phyloP scores from a whole-genome alignment of 2,329 filamentous ascomycete genomes.

The Acrodontium crateriforme region DNA sequence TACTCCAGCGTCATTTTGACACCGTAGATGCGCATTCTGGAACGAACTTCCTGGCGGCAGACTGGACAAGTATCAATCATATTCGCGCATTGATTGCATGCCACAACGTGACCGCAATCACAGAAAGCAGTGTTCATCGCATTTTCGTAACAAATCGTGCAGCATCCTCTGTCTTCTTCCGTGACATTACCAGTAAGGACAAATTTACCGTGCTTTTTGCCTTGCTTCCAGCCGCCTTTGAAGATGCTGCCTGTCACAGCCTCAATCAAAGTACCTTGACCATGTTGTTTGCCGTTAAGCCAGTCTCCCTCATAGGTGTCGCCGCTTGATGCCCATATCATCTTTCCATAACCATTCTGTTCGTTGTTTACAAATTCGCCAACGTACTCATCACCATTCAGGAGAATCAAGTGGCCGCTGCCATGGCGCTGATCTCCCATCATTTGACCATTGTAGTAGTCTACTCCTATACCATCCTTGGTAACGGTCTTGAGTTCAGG shows the following conservation, averaged over 20 bases:
- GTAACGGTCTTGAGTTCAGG: conserved; percentile 35
- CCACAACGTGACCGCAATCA: conserved; percentile 49
- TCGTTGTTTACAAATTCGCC: conserved; percentile 40
- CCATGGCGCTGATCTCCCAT: conserved; percentile 37
- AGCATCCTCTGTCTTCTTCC: conserved; percentile 45
- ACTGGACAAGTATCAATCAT: conserved; percentile 47
- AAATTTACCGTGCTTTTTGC: conserved; percentile 48
- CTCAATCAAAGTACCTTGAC: conserved; percentile 43
- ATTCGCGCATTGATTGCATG: conserved; percentile 45
- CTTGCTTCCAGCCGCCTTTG: conserved; percentile 45
- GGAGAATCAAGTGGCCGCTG: conserved; percentile 38
- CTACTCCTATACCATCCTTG: conserved; percentile 39
- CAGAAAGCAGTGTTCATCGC: conserved; percentile 47
- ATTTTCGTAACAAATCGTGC: conserved; percentile 49
- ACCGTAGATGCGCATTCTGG: conserved; percentile 42
- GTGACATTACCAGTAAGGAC: conserved; percentile 48
- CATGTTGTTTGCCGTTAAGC: conserved; percentile 49
- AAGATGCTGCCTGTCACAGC: conserved; percentile 46
- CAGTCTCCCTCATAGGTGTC: conserved; percentile 46
- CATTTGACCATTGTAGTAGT: conserved; percentile 43
- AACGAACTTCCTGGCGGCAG: conserved; percentile 43
- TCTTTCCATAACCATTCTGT: conserved; percentile 42
- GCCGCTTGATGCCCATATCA: conserved; percentile 47
- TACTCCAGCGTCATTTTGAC: conserved; percentile 12
- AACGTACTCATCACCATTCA: conserved; percentile 41